Evolutionary conservation across 441 rosid genomes (phyloP).

Genomic region (Bocquillonia castaneifolia): DNA sequence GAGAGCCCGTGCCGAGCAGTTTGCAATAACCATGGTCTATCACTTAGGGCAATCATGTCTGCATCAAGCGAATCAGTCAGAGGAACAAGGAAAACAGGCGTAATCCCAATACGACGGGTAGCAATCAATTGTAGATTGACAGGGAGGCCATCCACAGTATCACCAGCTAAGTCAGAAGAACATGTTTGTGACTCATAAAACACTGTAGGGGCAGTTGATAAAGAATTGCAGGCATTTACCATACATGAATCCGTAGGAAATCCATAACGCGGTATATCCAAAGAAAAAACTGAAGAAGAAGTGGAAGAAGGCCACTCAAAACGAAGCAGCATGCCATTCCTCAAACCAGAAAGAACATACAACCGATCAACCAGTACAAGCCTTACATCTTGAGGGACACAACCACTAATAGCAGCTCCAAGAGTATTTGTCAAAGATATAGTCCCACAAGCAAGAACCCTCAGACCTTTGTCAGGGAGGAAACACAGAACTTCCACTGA

Average conservation of each 20-base stretch:
- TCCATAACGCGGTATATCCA: slow-evolving; percentile 29
- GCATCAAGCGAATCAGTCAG: slow-evolving; percentile 69
- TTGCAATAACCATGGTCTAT: slow-evolving; percentile 95
- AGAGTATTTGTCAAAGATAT: slow-evolving; percentile 59
- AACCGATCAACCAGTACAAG: slow-evolving; percentile 79
- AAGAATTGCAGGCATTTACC: slow-evolving; percentile 32
- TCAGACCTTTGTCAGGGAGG: slow-evolving; percentile 57
- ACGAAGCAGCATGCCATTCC: slow-evolving; percentile 98
- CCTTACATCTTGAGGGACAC: slow-evolving; percentile 96
- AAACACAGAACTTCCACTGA: slow-evolving; percentile 87
- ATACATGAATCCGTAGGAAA: slow-evolving; percentile 30
- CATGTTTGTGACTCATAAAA: slow-evolving; percentile 29
- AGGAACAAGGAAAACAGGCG: slow-evolving; percentile 96
- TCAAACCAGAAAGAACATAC: slow-evolving; percentile 85
- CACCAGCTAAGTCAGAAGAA: slow-evolving; percentile 31
- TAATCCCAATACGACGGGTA: slow-evolving; percentile 86
- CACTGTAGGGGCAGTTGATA: slow-evolving; percentile 25
- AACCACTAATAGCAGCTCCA: slow-evolving; percentile 77
- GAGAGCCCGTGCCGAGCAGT: slow-evolving; percentile 91
- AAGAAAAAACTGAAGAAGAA: slow-evolving; percentile 33
- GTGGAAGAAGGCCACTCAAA: slow-evolving; percentile 84
- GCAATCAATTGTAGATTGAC: slow-evolving; percentile 75
- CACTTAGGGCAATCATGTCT: slow-evolving; percentile 90
- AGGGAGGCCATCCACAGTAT: slow-evolving; percentile 37
- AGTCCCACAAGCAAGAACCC: slow-evolving; percentile 71